Conservation (phyloP, 148 eudicot species). For the Spergularia marina region DNA sequence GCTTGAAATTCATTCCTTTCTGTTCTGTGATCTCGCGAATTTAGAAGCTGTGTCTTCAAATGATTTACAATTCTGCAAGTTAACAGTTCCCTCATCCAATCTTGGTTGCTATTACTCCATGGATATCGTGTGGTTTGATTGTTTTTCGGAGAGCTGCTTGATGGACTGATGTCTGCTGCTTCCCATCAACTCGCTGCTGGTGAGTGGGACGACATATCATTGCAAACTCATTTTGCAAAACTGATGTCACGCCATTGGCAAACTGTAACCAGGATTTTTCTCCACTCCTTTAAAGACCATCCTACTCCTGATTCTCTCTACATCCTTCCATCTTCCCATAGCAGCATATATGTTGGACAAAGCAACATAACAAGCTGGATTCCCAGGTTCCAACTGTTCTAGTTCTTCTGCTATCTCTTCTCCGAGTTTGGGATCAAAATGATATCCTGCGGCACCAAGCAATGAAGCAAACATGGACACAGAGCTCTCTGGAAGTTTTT, state of each 20-base stretch:
- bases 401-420: constrained; percentile 58
- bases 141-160: neutral
- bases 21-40: neutral
- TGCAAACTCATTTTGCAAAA: neutral
- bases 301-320: constrained; percentile 45
- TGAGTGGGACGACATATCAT: neutral
- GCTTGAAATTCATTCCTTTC: neutral
- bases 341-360: constrained; percentile 69
- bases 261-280: constrained; percentile 55
- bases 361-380: constrained; percentile 51
- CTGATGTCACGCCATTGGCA: constrained; percentile 25
- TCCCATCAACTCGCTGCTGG: neutral
- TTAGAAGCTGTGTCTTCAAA: neutral
- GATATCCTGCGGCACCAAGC: constrained; percentile 56
- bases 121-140: neutral
- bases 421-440: constrained; percentile 49
- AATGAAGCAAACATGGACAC: constrained; percentile 53
- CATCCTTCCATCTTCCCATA: constrained; percentile 75
- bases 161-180: neutral
- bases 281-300: constrained; percentile 44
- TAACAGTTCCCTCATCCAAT: neutral
- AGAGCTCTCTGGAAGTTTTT: constrained; percentile 41
- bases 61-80: neutral
- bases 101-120: neutral
- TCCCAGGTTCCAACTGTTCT: constrained; percentile 50